These are phyloP conservation scores for Camillea tinctor DNA, from an alignment of 2,329 filamentous ascomycete species.

Conservation along the genomic window DNA sequence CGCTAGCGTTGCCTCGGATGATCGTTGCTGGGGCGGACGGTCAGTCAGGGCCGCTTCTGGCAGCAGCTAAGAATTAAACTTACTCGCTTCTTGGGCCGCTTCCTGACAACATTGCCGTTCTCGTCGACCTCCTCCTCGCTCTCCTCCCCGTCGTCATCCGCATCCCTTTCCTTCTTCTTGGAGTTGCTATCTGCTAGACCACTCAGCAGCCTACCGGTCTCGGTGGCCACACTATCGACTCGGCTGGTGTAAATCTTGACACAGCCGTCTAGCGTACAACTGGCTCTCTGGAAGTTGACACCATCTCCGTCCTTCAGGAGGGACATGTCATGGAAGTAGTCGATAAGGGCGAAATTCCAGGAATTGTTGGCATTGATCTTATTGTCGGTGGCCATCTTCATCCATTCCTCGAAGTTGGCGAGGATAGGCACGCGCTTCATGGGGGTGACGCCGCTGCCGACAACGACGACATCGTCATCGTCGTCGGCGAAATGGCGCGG, in stretches of 20 bases:
- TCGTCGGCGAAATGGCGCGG: constrained; percentile 37
- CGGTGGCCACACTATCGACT: constrained; percentile 96
- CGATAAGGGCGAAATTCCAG: constrained; percentile 99
- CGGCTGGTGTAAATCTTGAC: constrained; percentile 99
- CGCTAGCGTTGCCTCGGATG: constrained; percentile 89
- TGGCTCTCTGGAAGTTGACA: constrained; percentile 98
- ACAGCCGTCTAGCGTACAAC: constrained; percentile 94
- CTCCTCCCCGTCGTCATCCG: constrained; percentile 65
- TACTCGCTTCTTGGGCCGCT: constrained; percentile 75
- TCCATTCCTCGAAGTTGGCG: constrained; percentile 99
- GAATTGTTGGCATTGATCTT: constrained; percentile 98
- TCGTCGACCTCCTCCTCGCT: constrained; percentile 63
- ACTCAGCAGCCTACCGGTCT: constrained; percentile 92
- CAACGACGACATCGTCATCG: constrained; percentile 55
- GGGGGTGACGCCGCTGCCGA: constrained; percentile 78
- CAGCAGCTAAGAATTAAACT: constrained; percentile 18
- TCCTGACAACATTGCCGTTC: constrained; percentile 54
- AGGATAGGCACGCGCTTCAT: constrained; percentile 95
- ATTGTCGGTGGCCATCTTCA: constrained; percentile 99
- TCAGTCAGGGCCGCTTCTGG: constrained; percentile 16
- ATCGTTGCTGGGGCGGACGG: constrained; percentile 56
- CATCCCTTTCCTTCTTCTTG: constrained; percentile 67
- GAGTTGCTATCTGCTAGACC: constrained; percentile 86
- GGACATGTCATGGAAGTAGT: constrained; percentile 99
- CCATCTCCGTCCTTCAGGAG: constrained; percentile 92